A percentile compares a stretch with the other conserved stretches of the same genome.
phyloP scores from a whole-genome alignment of 495 filamentous ascomycete species.

The Penicillium turbatum region DNA sequence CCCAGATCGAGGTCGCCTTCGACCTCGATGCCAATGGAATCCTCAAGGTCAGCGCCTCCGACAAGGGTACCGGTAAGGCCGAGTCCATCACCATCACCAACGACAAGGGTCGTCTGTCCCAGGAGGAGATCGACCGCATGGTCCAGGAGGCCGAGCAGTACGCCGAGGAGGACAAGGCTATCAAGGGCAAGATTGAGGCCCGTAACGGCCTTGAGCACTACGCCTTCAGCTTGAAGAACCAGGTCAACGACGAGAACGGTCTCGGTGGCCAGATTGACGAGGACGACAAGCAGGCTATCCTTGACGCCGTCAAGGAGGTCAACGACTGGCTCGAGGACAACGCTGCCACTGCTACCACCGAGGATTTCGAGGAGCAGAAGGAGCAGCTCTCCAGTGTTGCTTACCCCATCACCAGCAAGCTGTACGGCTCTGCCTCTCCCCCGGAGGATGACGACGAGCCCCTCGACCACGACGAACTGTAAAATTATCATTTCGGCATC shows the following conservation, averaged over 20 bases:
- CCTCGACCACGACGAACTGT: constrained; percentile 84
- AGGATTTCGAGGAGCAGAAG: constrained; percentile 99
- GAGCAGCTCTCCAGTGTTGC: constrained; percentile 96
- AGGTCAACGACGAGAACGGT: constrained; percentile 95
- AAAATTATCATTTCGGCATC: constrained; percentile 48
- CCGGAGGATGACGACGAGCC: constrained; percentile 72
- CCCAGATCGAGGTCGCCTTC: constrained; percentile 97
- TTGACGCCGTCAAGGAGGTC: constrained; percentile 96
- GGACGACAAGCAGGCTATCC: constrained; percentile 96
- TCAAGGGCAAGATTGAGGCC: constrained; percentile 87
- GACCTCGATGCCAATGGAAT: constrained; percentile 98
- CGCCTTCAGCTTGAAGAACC: constrained; percentile 97
- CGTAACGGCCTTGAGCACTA: constrained; percentile 96
- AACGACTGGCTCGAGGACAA: constrained; percentile 98
- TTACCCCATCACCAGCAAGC: constrained; percentile 98
- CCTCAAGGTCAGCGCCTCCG: constrained; percentile 87
- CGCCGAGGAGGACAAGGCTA: constrained; percentile 98
- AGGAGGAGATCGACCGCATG: constrained; percentile 99
- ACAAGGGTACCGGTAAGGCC: constrained; percentile 95
- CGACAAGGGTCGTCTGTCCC: constrained; percentile 92
- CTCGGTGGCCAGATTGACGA: constrained; percentile 97
- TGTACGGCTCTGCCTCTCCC: constrained; percentile 64
- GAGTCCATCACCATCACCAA: constrained; percentile 98
- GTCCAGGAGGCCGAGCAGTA: constrained; percentile 95
- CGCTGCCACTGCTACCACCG: constrained; percentile 73